Conservation (phyloP, 2,329 filamentous ascomycete genomes). For the Sordariomycetes sp. region DNA sequence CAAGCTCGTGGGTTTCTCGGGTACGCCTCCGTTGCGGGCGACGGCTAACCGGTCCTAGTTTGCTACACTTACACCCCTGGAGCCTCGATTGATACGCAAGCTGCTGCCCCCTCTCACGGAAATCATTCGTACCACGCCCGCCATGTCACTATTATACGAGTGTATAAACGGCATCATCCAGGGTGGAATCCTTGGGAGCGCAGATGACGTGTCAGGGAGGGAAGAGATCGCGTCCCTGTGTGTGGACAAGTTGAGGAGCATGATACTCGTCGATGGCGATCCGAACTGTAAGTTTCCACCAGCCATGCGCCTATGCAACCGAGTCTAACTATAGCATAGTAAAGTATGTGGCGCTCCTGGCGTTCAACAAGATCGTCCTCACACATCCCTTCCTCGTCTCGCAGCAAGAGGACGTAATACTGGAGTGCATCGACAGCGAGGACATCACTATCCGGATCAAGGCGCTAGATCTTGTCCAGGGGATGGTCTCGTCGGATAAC, state of each 20-base stretch:
- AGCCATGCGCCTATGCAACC: background rate
- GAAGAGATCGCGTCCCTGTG: constrained; percentile 89
- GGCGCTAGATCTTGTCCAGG: constrained; percentile 79
- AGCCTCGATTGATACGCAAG: constrained; percentile 84
- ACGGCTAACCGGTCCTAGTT: constrained; percentile 43
- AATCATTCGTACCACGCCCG: constrained; percentile 85
- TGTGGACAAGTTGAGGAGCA: constrained; percentile 82
- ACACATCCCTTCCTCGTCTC: constrained; percentile 83
- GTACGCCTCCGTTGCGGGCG: background rate
- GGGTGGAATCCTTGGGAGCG: constrained; percentile 78
- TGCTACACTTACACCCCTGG: constrained; percentile 82
- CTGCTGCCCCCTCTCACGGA: constrained; percentile 80
- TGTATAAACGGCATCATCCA: constrained; percentile 98
- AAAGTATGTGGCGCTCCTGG: constrained; percentile 91
- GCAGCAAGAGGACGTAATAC: constrained; percentile 88
- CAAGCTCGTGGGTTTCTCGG: constrained; percentile 57
- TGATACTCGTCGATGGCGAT: constrained; percentile 88
- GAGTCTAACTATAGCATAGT: constrained; percentile 36
- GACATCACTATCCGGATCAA: constrained; percentile 94
- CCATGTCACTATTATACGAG: constrained; percentile 97
- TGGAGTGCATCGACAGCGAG: constrained; percentile 89
- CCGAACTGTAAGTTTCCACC: constrained; percentile 63
- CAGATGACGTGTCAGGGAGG: constrained; percentile 65
- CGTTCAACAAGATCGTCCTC: constrained; percentile 86
- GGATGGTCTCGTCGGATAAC: constrained; percentile 86